Percentiles rank a stretch among this genome's conserved stretches.
Evolutionary conservation across 352 stramenopile genomes (phyloP).

Genomic region (Blastocystis sp.): DNA sequence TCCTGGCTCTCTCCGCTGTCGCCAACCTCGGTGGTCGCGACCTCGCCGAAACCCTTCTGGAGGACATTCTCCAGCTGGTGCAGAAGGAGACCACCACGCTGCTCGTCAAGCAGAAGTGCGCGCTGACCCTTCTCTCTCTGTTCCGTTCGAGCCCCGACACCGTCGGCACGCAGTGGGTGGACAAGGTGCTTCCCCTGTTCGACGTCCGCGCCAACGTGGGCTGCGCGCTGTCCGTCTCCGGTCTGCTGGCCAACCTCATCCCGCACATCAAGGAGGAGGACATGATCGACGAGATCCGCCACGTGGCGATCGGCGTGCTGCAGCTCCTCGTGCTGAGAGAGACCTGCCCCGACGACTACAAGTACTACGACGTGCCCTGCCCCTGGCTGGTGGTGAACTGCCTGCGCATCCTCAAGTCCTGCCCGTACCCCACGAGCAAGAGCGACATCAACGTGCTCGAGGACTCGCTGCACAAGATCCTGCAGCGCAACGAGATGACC

Average conservation of each 20-base stretch:
- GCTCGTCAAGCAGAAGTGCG: slow-evolving; percentile 94
- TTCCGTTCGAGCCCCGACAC: slow-evolving; percentile 89
- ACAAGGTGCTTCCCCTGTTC: slow-evolving; percentile 75
- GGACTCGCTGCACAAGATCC: slow-evolving; percentile 88
- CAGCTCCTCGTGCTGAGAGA: slow-evolving; percentile 90
- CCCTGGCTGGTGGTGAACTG: slow-evolving; percentile 92
- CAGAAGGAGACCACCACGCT: slow-evolving; percentile 88
- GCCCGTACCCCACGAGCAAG: slow-evolving; percentile 81
- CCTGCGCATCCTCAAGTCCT: slow-evolving; percentile 90
- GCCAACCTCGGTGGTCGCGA: slow-evolving; percentile 92
- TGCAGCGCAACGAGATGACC: slow-evolving; percentile 85
- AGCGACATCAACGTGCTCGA: slow-evolving; percentile 82
- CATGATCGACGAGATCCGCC: slow-evolving; percentile 88
- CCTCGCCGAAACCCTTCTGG: slow-evolving; percentile 89
- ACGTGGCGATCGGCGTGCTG: slow-evolving; percentile 88
- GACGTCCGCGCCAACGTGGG: slow-evolving; percentile 71
- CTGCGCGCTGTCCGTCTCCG: slow-evolving; percentile 69
- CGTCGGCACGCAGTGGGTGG: slow-evolving; percentile 80
- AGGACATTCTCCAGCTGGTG: slow-evolving; percentile 90
- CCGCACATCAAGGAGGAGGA: slow-evolving; percentile 81
- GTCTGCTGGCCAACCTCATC: slow-evolving; percentile 70
- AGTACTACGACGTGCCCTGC: slow-evolving; percentile 94
- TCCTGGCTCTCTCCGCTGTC: slow-evolving; percentile 91
- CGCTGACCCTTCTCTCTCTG: slow-evolving; percentile 89
- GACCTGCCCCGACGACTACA: slow-evolving; percentile 89